Evolutionary conservation across 2,329 filamentous ascomycete species (phyloP), one percentile per base, ranked within the genome.

Genomic region (Coniochaeta hoffmannii): DNA sequence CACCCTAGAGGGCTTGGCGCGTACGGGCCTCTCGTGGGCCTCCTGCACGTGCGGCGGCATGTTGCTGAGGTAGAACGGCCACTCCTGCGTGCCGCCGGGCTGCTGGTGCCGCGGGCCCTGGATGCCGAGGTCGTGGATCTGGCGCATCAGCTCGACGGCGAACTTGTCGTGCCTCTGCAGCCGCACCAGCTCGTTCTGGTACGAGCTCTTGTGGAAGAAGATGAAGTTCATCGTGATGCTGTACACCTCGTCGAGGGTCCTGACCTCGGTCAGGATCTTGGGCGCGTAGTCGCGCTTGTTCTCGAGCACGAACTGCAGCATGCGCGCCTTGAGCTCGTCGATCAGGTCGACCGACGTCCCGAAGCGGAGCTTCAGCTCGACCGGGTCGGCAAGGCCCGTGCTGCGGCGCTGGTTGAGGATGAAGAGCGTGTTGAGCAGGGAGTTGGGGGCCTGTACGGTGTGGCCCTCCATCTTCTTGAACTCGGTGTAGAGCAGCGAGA

Each of bases 381-480:
- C 80, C 1, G 90, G 88, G 71, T 97, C 93, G 1, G 93, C 91
- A 5, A 97, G 79, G 5, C 87, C 88, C 60, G 92, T 92, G 32
- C 90, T 95, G 54, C 93, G 88, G 49, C 93, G 86, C 73, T 96
- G 91, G 70, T 97, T 97, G 46, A 97, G 85, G 59, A 97, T 96
- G 72, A 97, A 97, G 0, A 97, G 79, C 0, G 84, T 90, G 71
- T 97, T 97, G 55, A 97, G 81, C 35, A 96, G 85, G 56, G 88
- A 95, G 79, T 97, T 97, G 11, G 93, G 93, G 0, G 93, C 93
- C 70, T 97, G 93, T 0, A 97, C 93, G 24, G 97, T 87, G 64
- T 97, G 92, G 1, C 93, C 93, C 70, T 97, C 88, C 89, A 97
- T 93, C 77, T 97, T 97, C 79, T 97, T 97, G 76, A 97, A 97